A percentile compares a stretch with the other conserved stretches of the same genome.
Evolutionary conservation across 495 filamentous ascomycete species (phyloP).

Genomic region (Trichodelitschia bisporula): DNA sequence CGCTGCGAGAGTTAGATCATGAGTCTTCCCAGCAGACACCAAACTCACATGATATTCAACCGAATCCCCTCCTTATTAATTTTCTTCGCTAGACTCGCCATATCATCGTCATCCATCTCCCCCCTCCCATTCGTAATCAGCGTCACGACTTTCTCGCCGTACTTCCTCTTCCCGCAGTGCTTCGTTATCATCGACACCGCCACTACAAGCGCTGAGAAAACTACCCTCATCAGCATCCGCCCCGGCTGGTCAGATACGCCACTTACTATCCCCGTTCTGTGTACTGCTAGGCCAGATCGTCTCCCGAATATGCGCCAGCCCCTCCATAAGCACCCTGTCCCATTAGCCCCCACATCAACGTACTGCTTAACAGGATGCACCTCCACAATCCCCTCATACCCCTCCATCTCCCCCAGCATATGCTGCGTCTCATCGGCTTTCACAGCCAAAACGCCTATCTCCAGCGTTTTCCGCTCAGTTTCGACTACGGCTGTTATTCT

Average conservation of each 20-base stretch:
- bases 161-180: constrained; percentile 76
- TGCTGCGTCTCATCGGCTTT: constrained; percentile 38
- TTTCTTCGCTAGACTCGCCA: constrained; percentile 40
- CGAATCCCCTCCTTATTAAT: constrained; percentile 54
- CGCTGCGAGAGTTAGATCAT: constrained; percentile 37
- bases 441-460: constrained; percentile 58
- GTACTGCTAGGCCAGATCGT: constrained; percentile 40
- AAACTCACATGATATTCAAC: constrained; percentile 49
- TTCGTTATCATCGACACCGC: constrained; percentile 66
- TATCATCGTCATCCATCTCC: constrained; percentile 36
- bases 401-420: no score
- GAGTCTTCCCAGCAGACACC: no score
- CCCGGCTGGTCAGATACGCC: no score
- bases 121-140: constrained; percentile 64
- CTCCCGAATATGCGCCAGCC: constrained; percentile 38
- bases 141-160: constrained; percentile 46
- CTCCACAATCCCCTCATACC: constrained; percentile 56
- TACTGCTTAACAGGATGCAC: constrained; percentile 50
- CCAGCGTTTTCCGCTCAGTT: constrained; percentile 48
- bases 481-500: constrained; percentile 58
- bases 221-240: no score
- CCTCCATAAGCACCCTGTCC: no score
- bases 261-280: constrained; percentile 45
- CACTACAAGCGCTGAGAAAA: constrained; percentile 62
- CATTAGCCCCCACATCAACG: no score